These are phyloP conservation scores for Colletotrichum kahawae DNA, from an alignment of 2,329 filamentous ascomycete genomes.

Conservation along the genomic window DNA sequence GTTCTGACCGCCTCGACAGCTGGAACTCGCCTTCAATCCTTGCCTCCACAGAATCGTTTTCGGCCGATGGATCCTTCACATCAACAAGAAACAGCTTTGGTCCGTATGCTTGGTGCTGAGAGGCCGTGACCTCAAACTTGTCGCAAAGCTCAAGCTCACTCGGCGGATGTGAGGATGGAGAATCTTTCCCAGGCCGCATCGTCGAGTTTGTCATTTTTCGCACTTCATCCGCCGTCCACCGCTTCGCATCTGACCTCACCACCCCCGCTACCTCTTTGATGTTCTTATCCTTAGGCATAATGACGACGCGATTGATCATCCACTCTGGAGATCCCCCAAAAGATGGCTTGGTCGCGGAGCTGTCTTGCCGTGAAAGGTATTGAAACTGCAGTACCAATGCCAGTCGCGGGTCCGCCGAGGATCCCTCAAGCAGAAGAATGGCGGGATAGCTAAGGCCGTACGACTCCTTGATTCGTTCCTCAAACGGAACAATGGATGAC, in stretches of 20 bases:
- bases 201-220: neutral
- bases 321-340: neutral
- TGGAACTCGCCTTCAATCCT: neutral
- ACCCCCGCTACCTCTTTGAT: neutral
- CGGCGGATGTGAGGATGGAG: rapidly evolving
- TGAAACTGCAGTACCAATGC: neutral
- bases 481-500: neutral
- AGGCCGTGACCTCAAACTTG: neutral
- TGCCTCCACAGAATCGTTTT: neutral
- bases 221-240: neutral
- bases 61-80: neutral
- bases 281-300: neutral
- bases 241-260: neutral
- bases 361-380: neutral
- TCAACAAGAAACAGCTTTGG: neutral
- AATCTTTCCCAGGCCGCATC: neutral
- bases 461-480: neutral
- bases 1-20: neutral
- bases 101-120: neutral
- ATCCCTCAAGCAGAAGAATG: neutral
- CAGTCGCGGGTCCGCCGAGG: neutral
- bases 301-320: neutral
- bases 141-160: neutral
- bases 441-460: neutral
- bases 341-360: neutral